A percentile compares a stretch with the other conserved stretches of the same genome.
Evolutionary conservation across 768 basidiomycete genomes (phyloP).

Genomic region (Pisolithus tinctorius): DNA sequence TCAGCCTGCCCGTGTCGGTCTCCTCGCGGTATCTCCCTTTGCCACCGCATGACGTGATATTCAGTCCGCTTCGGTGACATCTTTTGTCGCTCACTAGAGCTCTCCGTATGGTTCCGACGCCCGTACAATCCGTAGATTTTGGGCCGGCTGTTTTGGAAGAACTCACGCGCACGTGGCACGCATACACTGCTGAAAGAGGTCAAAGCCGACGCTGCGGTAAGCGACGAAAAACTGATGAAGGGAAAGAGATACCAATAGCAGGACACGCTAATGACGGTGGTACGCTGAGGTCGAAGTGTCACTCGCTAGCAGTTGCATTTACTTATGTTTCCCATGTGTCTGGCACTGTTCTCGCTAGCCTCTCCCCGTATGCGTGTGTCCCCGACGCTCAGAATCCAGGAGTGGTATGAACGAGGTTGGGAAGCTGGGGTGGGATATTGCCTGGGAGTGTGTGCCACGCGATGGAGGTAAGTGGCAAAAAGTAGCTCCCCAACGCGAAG

Average conservation of each 20-base stretch:
- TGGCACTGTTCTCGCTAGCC: constrained; percentile 43
- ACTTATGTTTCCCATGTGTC: constrained; percentile 38
- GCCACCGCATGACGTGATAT: constrained; percentile 30
- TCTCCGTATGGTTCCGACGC: constrained; percentile 49
- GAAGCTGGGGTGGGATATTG: constrained; percentile 26
- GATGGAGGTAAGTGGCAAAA: not conserved
- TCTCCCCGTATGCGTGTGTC: constrained; percentile 35
- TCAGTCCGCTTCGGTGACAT: constrained; percentile 27
- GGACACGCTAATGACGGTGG: not conserved
- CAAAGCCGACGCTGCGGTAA: constrained; percentile 2
- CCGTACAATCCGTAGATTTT: constrained; percentile 23
- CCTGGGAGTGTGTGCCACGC: constrained; percentile 15
- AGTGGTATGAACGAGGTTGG: constrained; percentile 11
- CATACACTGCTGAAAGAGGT: not conserved
- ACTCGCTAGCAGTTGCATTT: constrained; percentile 33
- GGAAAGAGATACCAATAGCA: not conserved
- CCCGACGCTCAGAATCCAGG: constrained; percentile 23
- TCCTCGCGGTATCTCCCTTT: constrained; percentile 27
- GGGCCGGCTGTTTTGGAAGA: constrained; percentile 12
- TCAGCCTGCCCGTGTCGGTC: constrained; percentile 13
- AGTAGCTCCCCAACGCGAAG: not conserved
- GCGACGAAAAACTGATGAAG: constrained; percentile 9
- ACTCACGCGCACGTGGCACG: constrained; percentile 9
- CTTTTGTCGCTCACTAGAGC: constrained; percentile 46
- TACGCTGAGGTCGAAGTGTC: not conserved